phyloP scores from a whole-genome alignment of 495 filamentous ascomycete genomes.

The Bacidia rubella region DNA sequence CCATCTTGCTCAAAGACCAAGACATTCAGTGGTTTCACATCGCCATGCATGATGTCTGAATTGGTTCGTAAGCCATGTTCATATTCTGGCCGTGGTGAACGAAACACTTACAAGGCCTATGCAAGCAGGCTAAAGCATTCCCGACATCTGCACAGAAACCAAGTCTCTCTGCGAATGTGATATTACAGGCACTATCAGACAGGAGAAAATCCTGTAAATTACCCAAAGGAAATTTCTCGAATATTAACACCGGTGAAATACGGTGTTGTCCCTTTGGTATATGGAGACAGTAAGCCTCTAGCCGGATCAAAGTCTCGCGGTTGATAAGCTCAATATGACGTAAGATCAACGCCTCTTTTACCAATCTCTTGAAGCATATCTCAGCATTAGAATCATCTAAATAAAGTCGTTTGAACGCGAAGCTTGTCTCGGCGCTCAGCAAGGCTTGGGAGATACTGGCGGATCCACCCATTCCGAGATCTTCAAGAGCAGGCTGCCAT shows the following conservation, averaged over 20 bases:
- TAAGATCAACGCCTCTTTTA: conserved; percentile 1
- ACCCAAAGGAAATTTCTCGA: conserved; percentile 13
- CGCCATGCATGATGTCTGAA: conserved; percentile 1
- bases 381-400: background rate
- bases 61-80: background rate
- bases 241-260: conserved; percentile 16
- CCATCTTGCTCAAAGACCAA: conserved; percentile 2
- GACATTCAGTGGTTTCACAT: conserved; percentile 3
- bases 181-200: background rate
- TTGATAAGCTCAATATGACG: conserved; percentile 3
- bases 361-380: conserved; percentile 3
- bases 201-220: conserved; percentile 6
- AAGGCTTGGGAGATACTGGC: conserved; percentile 8
- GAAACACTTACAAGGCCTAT: background rate
- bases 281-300: conserved; percentile 17
- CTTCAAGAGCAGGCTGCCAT: conserved; percentile 9
- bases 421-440: background rate
- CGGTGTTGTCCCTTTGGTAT: background rate
- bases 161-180: background rate
- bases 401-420: conserved; percentile 5
- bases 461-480: conserved; percentile 6
- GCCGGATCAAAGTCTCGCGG: conserved; percentile 11
- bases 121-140: background rate
- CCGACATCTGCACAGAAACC: background rate
- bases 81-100: background rate